Evolutionary conservation across 2,329 filamentous ascomycete genomes (phyloP), one percentile per base, ranked within the genome.

Genomic region (Trichophyton simii): DNA sequence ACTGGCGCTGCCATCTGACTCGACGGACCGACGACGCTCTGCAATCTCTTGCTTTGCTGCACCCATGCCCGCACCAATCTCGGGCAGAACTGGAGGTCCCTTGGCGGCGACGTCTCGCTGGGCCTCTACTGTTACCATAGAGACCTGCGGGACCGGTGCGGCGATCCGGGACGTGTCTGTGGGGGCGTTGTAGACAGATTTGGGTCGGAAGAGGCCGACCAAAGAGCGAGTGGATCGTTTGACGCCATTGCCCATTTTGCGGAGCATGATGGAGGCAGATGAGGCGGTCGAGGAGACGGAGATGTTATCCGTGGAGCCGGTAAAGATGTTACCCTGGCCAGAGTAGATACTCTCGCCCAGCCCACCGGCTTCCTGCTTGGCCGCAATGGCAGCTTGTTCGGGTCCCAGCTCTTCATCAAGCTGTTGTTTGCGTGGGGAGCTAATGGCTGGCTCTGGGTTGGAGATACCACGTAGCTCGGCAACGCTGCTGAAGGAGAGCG

Each of bases 181-280:
- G 36, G 85, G 80, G 20, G 87, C 84, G 36, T 90, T 91, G 68
- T 92, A 83, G 15, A 95, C 81, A 0, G 92, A 97, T 74, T 97
- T 99, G 0, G 94, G 92, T 65, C 94, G 83, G 78, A 99, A 99
- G 6, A 99, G 80, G 28, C 94, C 94, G 67, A 95, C 95, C 60
- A 99, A 83, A 25, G 91, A 96, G 57, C 91, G 83, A 18, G 87
- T 88, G 59, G 90, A 87, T 76, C 94, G 95, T 82, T 96, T 97
- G 85, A 97, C 88, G n/a, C 92, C 91, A 66, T 91, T 90, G 61
- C 94, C 94, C 94, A 99, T 99, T 78, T 99, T 99, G 60, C 94
- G 86, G 66, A 99, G 72, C 77, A 79, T 79, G 58, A 79, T 74
- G 13, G 76, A 79, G 3, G 77, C 76, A 6, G 77, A 79, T 0